Base-by-base conservation (phyloP, 257 asterid genomes). In the Salvia hispanica region DNA sequence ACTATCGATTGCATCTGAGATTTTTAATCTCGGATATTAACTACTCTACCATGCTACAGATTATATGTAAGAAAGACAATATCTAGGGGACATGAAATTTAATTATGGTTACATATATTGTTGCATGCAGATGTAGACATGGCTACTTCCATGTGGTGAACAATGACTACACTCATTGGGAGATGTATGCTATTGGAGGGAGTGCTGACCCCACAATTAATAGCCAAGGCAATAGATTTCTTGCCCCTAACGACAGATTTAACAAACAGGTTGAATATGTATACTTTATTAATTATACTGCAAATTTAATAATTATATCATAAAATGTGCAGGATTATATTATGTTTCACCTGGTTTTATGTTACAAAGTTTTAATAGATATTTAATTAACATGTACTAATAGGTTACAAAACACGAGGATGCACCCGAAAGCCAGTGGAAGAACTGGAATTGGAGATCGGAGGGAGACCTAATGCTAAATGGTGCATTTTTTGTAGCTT, bases 391-490 rank as follows among this genome's bases (percentile, higher is more conserved):
- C 2, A 15, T 54, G 16, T 18, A 25, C 31, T 25, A 52, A 40
- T 33, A 86, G 92, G 92, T 86, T 53, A 86, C 93, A 0, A 86
- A 86, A 52, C 78, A 84, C 25, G 93, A 83, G 67, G 85, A 76
- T 46, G 77, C 93, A 16, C 82, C 93, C 0, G 81, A 76, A 62
- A 79, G 76, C 15, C 79, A 78, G 48, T 86, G 90, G 93, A 84
- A 81, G 71, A 70, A 68, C 1, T 86, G 93, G 93, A 80, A 83
- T 51, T 84, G 93, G 93, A 83, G 93, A 67, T 75, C 86, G 0
- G 82, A 78, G 33, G 90, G 90, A 2, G 93, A 86, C 75, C 78
- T 84, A 39, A 82, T 86, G 93, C 66, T 86, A 21, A 86, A 86
- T n/a, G 90, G 93, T 11, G 93, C 93, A 2, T 86, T 34, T 53